A percentile compares a stretch with the other conserved stretches of the same genome.
Evolutionary conservation across 2,329 filamentous ascomycete species (phyloP).

Genomic region (Grosmannia serpens): DNA sequence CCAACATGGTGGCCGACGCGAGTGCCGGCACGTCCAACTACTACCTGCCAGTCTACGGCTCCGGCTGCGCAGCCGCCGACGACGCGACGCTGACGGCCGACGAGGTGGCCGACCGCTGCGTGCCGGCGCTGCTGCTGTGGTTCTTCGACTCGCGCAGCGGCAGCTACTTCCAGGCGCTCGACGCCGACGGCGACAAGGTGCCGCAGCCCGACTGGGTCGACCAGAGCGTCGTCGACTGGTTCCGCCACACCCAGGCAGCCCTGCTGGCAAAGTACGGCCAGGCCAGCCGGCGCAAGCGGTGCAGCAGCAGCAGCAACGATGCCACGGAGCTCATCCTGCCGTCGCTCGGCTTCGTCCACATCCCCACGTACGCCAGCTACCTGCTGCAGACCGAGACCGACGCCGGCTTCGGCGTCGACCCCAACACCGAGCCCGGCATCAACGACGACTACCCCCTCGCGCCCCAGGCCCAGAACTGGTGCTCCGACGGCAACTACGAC

Average conservation of each 20-base stretch:
- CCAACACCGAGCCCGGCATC: slow-evolving; percentile 20
- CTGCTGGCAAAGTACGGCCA: slow-evolving; percentile 16
- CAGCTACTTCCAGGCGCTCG: slow-evolving; percentile 22
- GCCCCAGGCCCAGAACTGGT: slow-evolving; percentile 22
- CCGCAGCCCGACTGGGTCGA: slow-evolving; percentile 31
- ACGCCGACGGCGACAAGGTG: slow-evolving; percentile 10
- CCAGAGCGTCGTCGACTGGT: slow-evolving; percentile 31
- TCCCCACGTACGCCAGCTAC: slow-evolving; percentile 24
- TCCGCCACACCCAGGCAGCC: slow-evolving; percentile 22
- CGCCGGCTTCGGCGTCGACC: slow-evolving; percentile 15
- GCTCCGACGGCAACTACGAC: slow-evolving; percentile 13
- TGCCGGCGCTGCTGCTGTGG: slow-evolving; percentile 36
- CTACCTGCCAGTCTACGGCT: slow-evolving; percentile 18
- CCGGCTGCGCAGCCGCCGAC: slow-evolving; percentile 9
- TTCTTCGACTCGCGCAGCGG: slow-evolving; percentile 50
- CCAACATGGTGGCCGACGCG: slow-evolving; percentile 13
- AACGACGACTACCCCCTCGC: slow-evolving; percentile 20
- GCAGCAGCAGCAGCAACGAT: neutral
- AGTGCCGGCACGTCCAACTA: slow-evolving; percentile 19
- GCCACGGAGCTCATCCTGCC: slow-evolving; percentile 21
- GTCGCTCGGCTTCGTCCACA: slow-evolving; percentile 37
- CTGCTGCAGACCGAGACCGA: slow-evolving; percentile 14
- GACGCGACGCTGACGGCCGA: neutral
- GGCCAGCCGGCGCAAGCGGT: neutral
- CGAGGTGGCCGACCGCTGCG: slow-evolving; percentile 8